A percentile compares a stretch with the other conserved stretches of the same genome.
Conservation (phyloP, 2,329 filamentous ascomycete genomes). For the Trichocomaceae sp. region DNA sequence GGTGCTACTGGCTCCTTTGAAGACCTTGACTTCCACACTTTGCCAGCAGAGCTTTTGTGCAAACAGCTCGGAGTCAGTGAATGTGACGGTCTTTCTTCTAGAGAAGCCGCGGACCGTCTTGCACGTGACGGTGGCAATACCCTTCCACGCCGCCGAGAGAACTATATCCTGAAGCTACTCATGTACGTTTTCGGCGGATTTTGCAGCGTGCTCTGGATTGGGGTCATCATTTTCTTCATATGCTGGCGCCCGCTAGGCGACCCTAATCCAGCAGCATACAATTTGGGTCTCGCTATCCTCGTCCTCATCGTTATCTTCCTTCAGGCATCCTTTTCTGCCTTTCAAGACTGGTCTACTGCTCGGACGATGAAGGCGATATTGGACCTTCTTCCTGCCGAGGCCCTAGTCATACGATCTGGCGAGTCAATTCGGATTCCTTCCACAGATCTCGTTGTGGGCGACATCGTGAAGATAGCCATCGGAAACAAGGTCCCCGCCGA, state of each 20-base stretch:
- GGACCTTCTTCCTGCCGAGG: slow-evolving; percentile 67
- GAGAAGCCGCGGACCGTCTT: slow-evolving; percentile 51
- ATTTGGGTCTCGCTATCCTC: slow-evolving; percentile 66
- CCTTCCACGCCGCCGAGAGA: slow-evolving; percentile 59
- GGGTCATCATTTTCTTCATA: slow-evolving; percentile 63
- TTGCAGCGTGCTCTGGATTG: slow-evolving; percentile 63
- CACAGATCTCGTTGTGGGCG: slow-evolving; percentile 64
- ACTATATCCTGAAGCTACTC: slow-evolving; percentile 52
- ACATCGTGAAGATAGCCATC: slow-evolving; percentile 61
- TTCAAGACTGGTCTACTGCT: slow-evolving; percentile 65
- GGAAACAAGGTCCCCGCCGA: slow-evolving; percentile 73
- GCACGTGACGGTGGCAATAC: slow-evolving; percentile 62
- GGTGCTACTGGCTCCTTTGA: slow-evolving; percentile 42
- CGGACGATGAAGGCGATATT: slow-evolving; percentile 74
- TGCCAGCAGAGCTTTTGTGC: slow-evolving; percentile 51
- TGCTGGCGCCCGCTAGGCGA: slow-evolving; percentile 61
- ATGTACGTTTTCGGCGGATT: slow-evolving; percentile 76
- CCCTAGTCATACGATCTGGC: slow-evolving; percentile 60
- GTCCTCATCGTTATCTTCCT: slow-evolving; percentile 64
- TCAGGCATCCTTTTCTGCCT: slow-evolving; percentile 63
- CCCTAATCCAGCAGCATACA: slow-evolving; percentile 54
- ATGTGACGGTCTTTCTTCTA: slow-evolving; percentile 52
- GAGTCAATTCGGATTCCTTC: slow-evolving; percentile 47
- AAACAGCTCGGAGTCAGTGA: slow-evolving; percentile 55
- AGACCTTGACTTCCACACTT: slow-evolving; percentile 61